A percentile compares a stretch with the other conserved stretches of the same genome.
Evolutionary conservation across 169 alveolate species (phyloP).

Genomic region (Cryptosporidium viatorum): DNA sequence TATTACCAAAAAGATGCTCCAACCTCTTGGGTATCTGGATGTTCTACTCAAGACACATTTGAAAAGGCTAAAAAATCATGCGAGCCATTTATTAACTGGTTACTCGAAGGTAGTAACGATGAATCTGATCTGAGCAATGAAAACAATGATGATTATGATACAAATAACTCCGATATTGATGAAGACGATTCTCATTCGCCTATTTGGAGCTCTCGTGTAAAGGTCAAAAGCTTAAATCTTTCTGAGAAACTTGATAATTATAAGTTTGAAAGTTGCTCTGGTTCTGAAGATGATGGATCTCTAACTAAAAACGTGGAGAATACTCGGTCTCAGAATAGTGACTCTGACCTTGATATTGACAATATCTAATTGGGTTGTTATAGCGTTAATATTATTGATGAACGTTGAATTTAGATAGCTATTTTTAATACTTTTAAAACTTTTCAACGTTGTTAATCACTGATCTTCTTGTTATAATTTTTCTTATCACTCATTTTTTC

Average conservation of each 20-base stretch:
- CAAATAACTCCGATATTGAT: slow-evolving; percentile 38
- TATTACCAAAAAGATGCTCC: slow-evolving; percentile 74
- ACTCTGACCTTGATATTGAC: slow-evolving; percentile 71
- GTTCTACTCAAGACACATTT: slow-evolving; percentile 78
- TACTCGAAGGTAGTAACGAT: slow-evolving; percentile 77
- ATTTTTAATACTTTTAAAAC: not conserved
- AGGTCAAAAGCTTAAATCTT: slow-evolving; percentile 64
- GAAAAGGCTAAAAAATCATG: slow-evolving; percentile 82
- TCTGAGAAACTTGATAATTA: not conserved
- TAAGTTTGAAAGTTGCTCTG: slow-evolving; percentile 9
- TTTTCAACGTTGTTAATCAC: not conserved
- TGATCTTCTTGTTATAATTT: too few relatives aligned
- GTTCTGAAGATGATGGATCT: slow-evolving; percentile 23
- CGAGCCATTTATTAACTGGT: slow-evolving; percentile 87
- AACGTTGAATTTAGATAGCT: not conserved
- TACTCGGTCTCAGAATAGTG: slow-evolving; percentile 38
- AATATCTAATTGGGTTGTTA: slow-evolving; percentile 31
- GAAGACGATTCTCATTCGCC: slow-evolving; percentile 44
- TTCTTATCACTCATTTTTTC: too few relatives aligned
- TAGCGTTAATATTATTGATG: not conserved
- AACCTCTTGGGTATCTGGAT: slow-evolving; percentile 36
- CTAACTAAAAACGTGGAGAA: slow-evolving; percentile 21
- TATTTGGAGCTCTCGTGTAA: slow-evolving; percentile 6
- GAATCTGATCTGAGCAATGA: slow-evolving; percentile 79
- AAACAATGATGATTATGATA: slow-evolving; percentile 76